phyloP scores from a whole-genome alignment of 129 eudicot genomes.

The Cynara cardunculus region DNA sequence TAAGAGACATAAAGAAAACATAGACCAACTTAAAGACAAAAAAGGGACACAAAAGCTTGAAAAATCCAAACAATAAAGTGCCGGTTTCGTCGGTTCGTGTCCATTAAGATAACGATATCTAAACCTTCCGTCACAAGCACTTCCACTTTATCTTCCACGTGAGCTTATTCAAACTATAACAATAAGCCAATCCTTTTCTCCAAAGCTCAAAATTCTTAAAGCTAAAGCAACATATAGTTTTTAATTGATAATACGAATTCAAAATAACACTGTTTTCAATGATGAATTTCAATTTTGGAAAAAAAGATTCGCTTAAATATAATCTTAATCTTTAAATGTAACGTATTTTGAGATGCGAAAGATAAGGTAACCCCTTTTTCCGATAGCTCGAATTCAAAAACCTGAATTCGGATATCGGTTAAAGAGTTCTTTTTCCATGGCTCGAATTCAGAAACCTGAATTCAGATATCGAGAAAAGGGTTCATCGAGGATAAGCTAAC shows the following conservation, averaged over 20 bases:
- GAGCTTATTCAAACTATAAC: conserved; percentile 18
- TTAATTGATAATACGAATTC: neutral
- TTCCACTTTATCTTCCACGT: conserved; percentile 22
- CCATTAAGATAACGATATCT: conserved; percentile 30
- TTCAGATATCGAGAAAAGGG: neutral
- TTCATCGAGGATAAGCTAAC: neutral
- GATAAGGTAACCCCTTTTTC: neutral
- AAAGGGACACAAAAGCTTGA: neutral
- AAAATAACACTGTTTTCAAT: neutral
- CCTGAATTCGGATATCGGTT: neutral
- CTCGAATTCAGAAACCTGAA: neutral
- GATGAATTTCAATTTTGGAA: neutral
- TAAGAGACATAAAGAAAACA: neutral
- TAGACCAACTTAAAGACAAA: conserved; percentile 1
- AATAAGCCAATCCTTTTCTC: conserved; percentile 1
- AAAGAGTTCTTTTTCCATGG: neutral
- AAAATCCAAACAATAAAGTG: conserved; percentile 1
- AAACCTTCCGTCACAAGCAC: conserved; percentile 18
- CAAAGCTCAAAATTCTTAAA: neutral
- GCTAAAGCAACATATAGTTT: neutral
- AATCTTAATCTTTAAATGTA: neutral
- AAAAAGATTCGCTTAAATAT: neutral
- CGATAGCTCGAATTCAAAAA: neutral
- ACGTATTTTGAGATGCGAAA: neutral
- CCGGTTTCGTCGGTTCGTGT: conserved; percentile 49